Conservation (phyloP, 352 stramenopile genomes). For the Phytophthora boehmeriae region DNA sequence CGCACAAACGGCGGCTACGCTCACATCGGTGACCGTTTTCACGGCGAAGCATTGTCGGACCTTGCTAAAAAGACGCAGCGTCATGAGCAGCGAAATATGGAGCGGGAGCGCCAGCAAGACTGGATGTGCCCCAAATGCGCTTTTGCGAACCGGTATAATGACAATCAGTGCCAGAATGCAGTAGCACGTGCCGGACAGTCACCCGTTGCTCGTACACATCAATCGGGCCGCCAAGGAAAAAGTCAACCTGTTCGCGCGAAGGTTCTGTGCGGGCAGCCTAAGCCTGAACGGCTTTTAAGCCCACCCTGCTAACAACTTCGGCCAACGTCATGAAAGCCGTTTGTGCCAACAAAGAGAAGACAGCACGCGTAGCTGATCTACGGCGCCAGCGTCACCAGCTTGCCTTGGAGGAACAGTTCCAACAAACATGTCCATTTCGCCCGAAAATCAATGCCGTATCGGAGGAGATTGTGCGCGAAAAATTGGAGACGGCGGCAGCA, state of each 20-base stretch:
- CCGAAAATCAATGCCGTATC: constrained; percentile 78
- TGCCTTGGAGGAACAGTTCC: constrained; percentile 70
- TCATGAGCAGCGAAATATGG: constrained; percentile 41
- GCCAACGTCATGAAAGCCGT: constrained; percentile 33
- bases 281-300: constrained; percentile 71
- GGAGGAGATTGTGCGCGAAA: constrained; percentile 77
- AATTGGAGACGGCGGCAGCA: constrained; percentile 51
- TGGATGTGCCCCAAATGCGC: constrained; percentile 87
- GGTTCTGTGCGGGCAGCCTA: constrained; percentile 56
- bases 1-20: constrained; percentile 59
- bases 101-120: constrained; percentile 58
- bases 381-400: constrained; percentile 58
- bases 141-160: constrained; percentile 59
- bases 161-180: constrained; percentile 67
- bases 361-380: constrained; percentile 34
- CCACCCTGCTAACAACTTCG: constrained; percentile 56
- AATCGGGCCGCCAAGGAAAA: constrained; percentile 4
- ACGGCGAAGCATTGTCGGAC: constrained; percentile 73
- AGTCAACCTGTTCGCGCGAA: constrained; percentile 26
- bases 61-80: constrained; percentile 66
- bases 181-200: constrained; percentile 29
- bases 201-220: too few species aligned
- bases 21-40: constrained; percentile 73
- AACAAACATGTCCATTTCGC: constrained; percentile 67
- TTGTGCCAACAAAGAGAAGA: constrained; percentile 50